A percentile compares a stretch with the other conserved stretches of the same genome.
phyloP scores from a whole-genome alignment of 2,329 filamentous ascomycete species.

The Seiridium cupressi region DNA sequence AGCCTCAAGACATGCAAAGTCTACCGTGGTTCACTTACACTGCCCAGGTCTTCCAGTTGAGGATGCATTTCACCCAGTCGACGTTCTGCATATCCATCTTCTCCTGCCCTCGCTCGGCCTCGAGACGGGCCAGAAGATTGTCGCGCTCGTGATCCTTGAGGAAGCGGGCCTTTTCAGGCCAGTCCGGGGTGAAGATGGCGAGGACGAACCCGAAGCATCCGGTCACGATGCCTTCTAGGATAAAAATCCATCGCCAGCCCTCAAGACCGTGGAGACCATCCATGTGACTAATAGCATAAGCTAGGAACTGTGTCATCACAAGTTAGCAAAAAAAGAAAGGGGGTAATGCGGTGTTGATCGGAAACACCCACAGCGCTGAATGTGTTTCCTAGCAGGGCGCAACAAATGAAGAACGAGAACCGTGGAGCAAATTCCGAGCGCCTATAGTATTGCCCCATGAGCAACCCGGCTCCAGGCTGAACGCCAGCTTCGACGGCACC shows the following conservation, averaged over 20 bases:
- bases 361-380: conserved; percentile 1
- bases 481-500: conserved; percentile 1
- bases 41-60: conserved; percentile 6
- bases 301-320: not conserved
- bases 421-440: not conserved
- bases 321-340: not conserved
- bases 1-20: not conserved
- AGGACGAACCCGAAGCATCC: not conserved
- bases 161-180: conserved; percentile 1
- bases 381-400: not conserved
- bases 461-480: not conserved
- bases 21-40: not conserved
- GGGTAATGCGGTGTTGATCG: not conserved
- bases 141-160: not conserved
- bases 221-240: conserved; percentile 20
- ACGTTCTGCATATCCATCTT: not conserved
- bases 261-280: conserved; percentile 20
- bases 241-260: conserved; percentile 26
- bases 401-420: not conserved
- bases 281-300: conserved; percentile 9
- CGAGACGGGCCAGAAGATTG: not conserved
- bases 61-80: not conserved
- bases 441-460: conserved; percentile 5
- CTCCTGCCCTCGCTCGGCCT: not conserved
- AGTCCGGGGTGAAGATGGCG: not conserved